Percentiles rank a stretch among this genome's conserved stretches.
Conservation (phyloP, 2,329 filamentous ascomycete genomes). For the Knufia fluminis region DNA sequence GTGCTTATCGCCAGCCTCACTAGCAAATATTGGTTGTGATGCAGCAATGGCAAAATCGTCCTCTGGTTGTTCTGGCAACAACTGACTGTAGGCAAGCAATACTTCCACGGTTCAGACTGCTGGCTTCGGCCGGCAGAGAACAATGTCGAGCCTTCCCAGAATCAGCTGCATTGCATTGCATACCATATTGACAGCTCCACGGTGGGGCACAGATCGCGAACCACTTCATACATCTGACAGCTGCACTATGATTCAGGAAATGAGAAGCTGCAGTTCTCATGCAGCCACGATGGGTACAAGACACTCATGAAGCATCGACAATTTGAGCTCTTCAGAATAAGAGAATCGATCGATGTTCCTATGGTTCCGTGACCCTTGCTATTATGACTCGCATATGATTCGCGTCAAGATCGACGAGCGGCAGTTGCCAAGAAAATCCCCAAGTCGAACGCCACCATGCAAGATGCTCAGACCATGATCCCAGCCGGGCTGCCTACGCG, state of each 20-base stretch:
- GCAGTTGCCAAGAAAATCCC: constrained; percentile 3
- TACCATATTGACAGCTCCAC: neutral
- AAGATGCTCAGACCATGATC: constrained; percentile 3
- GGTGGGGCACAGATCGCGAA: constrained; percentile 1
- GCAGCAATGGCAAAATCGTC: too few species aligned
- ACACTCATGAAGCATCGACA: neutral
- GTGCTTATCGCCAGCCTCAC: neutral
- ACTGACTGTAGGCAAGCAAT: neutral
- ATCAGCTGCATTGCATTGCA: constrained; percentile 7
- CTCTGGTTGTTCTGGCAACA: neutral
- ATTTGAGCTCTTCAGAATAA: neutral
- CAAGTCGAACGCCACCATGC: constrained; percentile 5
- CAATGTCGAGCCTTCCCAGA: neutral
- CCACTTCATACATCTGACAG: constrained; percentile 1
- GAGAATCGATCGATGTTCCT: neutral
- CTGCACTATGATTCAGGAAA: constrained; percentile 1
- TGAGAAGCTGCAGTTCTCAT: constrained; percentile 1
- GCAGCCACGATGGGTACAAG: constrained; percentile 2
- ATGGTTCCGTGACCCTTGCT: neutral
- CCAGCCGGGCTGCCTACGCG: neutral
- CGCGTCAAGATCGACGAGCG: neutral
- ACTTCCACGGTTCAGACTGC: neutral
- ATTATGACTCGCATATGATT: constrained; percentile 5
- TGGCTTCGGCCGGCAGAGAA: neutral
- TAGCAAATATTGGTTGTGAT: too few species aligned